These are phyloP conservation scores for Tuber melanosporum DNA, from an alignment of 495 filamentous ascomycete genomes.

Conservation along the genomic window DNA sequence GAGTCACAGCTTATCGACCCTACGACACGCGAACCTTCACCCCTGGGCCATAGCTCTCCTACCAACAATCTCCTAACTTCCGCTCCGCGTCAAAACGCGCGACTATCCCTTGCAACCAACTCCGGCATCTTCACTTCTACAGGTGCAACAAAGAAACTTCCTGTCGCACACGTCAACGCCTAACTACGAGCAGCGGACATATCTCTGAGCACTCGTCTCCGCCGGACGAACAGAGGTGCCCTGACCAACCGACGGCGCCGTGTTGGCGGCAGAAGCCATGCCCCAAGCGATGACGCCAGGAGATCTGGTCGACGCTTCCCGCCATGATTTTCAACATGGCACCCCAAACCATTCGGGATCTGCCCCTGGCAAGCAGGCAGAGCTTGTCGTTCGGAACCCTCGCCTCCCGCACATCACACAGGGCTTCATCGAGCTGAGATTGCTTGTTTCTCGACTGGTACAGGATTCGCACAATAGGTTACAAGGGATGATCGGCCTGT, in stretches of 20 bases:
- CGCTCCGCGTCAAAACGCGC: not conserved
- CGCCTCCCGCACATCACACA: constrained; percentile 74
- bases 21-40: not conserved
- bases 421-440: constrained; percentile 63
- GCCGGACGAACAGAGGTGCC: not conserved
- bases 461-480: constrained; percentile 77
- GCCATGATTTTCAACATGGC: constrained; percentile 8
- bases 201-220: not conserved
- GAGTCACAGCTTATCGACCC: not conserved
- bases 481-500: constrained; percentile 54
- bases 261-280: constrained; percentile 16
- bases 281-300: constrained; percentile 32
- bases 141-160: not conserved
- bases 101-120: constrained; percentile 1
- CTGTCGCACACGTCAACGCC: not conserved
- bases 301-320: constrained; percentile 11
- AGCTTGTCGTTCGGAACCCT: constrained; percentile 52
- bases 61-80: constrained; percentile 1
- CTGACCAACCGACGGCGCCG: constrained; percentile 10
- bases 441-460: constrained; percentile 65
- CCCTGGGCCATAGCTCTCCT: not conserved
- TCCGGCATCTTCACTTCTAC: not conserved
- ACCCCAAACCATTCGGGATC: constrained; percentile 6
- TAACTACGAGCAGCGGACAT: not conserved
- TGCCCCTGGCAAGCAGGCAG: constrained; percentile 11